Conservation (phyloP, 1,139 yeast genomes). For the Kazachstania sp. region DNA sequence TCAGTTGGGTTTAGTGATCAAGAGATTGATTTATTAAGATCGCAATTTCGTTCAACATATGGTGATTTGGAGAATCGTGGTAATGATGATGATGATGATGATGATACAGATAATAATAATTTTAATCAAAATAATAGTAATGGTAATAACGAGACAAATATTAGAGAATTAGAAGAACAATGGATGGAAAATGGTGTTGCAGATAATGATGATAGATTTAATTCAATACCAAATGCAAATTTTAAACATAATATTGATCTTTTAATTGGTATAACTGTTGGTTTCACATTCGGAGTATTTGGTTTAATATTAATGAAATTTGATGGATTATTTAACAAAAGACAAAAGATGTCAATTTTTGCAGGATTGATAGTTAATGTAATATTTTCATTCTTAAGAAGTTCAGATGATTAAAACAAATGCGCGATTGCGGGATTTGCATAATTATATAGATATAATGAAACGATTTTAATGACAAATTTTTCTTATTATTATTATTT, state of each 20-base stretch:
- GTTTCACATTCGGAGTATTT: constrained; percentile 56
- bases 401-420: constrained; percentile 15
- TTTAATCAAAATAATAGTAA: neutral
- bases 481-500: no score
- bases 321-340: constrained; percentile 50
- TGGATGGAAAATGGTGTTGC: constrained; percentile 80
- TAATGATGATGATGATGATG: constrained; percentile 33
- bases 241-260: constrained; percentile 47
- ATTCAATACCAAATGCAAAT: constrained; percentile 28
- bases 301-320: constrained; percentile 48
- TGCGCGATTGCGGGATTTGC: no score
- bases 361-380: constrained; percentile 55
- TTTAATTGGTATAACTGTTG: constrained; percentile 54
- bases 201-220: constrained; percentile 23
- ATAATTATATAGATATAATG: no score
- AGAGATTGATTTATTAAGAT: constrained; percentile 63
- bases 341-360: constrained; percentile 53
- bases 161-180: constrained; percentile 66
- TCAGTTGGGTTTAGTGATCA: constrained; percentile 75
- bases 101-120: constrained; percentile 10
- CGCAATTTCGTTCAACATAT: constrained; percentile 65
- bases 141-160: constrained; percentile 14
- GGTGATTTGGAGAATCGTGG: constrained; percentile 34
- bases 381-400: constrained; percentile 47
- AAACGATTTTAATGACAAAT: no score